Evolutionary conservation across 192 early-diverging fungal genomes (phyloP).

Genomic region (Funneliformis mosseae): DNA sequence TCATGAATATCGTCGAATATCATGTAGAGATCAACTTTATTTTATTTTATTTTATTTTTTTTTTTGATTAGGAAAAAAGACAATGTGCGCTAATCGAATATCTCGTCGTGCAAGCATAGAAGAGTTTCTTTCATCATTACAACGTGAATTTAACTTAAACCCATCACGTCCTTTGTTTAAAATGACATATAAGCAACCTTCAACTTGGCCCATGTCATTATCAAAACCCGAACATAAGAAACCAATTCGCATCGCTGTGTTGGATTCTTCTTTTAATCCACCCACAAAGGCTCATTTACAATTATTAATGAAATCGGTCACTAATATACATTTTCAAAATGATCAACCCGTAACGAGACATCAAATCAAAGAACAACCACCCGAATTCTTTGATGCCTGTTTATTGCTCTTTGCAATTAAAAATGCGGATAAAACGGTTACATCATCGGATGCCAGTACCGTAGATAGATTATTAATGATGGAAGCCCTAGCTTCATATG

Average conservation of each 20-base stretch:
- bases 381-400: conserved; percentile 57
- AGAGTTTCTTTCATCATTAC: neutral
- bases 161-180: conserved; percentile 3
- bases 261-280: conserved; percentile 82
- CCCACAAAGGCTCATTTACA: conserved; percentile 62
- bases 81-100: neutral
- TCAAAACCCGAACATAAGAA: neutral
- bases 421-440: conserved; percentile 72
- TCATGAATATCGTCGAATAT: too few relatives aligned
- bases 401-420: conserved; percentile 64
- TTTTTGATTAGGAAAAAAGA: neutral
- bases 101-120: neutral
- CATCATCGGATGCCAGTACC: conserved; percentile 49
- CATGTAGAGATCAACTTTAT: too few relatives aligned
- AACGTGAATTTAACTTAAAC: conserved; percentile 4
- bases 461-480: conserved; percentile 75
- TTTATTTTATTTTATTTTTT: neutral
- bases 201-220: neutral
- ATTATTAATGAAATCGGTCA: conserved; percentile 52
- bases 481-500: conserved; percentile 55
- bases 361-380: conserved; percentile 31
- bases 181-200: neutral
- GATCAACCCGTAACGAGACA: neutral
- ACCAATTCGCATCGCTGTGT: conserved; percentile 47
- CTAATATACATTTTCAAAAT: neutral